Evolutionary conservation across 2,329 filamentous ascomycete species (phyloP).

Genomic region (Chrysoporthe cubensis): DNA sequence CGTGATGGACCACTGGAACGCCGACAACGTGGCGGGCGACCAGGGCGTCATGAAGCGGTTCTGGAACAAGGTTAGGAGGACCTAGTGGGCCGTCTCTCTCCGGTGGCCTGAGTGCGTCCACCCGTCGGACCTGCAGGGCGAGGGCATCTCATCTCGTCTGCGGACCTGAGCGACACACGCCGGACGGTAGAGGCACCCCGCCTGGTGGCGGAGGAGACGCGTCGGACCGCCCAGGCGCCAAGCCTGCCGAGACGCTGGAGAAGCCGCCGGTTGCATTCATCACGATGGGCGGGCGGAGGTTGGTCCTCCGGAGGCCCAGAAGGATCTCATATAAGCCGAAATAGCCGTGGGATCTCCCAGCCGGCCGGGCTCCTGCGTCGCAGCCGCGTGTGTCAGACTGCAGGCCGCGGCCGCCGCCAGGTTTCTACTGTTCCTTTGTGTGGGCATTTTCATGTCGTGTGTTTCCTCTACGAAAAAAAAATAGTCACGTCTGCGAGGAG

Average conservation of each 20-base stretch:
- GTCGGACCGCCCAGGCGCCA: too few species aligned
- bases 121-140: not conserved
- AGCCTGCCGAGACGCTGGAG: too few species aligned
- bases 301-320: too few species aligned
- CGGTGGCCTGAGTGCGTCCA: slow-evolving; percentile 19
- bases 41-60: slow-evolving; percentile 63
- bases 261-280: too few species aligned
- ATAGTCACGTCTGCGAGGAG: too few species aligned
- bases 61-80: slow-evolving; percentile 64
- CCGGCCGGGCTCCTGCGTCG: not conserved
- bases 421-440: not conserved
- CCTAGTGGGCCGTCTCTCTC: slow-evolving; percentile 32
- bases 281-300: too few species aligned
- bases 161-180: too few species aligned
- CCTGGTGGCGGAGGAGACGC: not conserved
- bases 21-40: slow-evolving; percentile 47
- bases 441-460: not conserved
- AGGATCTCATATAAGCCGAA: too few species aligned
- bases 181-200: not conserved
- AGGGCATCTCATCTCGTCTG: not conserved
- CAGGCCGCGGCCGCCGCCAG: too few species aligned
- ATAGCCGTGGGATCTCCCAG: not conserved
- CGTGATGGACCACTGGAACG: slow-evolving; percentile 56
- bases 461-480: too few species aligned
- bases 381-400: not conserved